A percentile compares a stretch with the other conserved stretches of the same genome.
Conservation (phyloP, 2,329 filamentous ascomycete genomes). For the Diplodia scrobiculata region DNA sequence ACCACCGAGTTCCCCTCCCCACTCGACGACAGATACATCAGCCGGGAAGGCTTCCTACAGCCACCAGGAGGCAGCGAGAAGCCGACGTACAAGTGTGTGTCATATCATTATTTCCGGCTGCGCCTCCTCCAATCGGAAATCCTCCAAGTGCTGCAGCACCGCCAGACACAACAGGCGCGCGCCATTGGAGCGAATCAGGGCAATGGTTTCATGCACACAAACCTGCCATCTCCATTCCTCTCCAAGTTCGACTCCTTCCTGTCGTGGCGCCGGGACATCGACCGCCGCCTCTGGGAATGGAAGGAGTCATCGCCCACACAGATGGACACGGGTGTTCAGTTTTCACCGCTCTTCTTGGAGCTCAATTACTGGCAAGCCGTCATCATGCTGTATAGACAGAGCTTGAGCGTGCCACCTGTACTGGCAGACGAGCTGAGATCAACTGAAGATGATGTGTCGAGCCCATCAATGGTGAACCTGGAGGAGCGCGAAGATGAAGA, state of each 20-base stretch:
- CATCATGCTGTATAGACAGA: conserved; percentile 93
- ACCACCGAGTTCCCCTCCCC: conserved; percentile 92
- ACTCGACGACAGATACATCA: conserved; percentile 86
- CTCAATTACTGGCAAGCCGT: conserved; percentile 98
- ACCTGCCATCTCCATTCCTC: conserved; percentile 81
- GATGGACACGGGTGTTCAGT: conserved; percentile 79
- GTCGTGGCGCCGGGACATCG: conserved; percentile 85
- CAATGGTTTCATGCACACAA: conserved; percentile 75
- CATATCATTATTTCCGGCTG: conserved; percentile 88
- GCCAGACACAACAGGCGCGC: conserved; percentile 79
- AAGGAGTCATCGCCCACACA: conserved; percentile 78
- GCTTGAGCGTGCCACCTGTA: conserved; percentile 79
- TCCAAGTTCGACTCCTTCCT: conserved; percentile 81
- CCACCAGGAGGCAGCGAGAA: conserved; percentile 59
- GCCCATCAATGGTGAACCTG: conserved; percentile 62
- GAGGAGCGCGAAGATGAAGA: conserved; percentile 82
- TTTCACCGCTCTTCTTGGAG: conserved; percentile 86
- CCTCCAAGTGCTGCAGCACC: conserved; percentile 87
- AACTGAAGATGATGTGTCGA: conserved; percentile 60
- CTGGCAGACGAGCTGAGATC: conserved; percentile 75
- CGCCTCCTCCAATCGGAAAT: conserved; percentile 92
- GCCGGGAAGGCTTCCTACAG: conserved; percentile 70
- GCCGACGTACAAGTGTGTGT: conserved; percentile 85
- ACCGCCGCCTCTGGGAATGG: conserved; percentile 81
- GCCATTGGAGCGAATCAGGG: conserved; percentile 63